These are phyloP conservation scores for Eimeria falciformis DNA, from an alignment of 169 alveolate genomes.

Conservation along the genomic window DNA sequence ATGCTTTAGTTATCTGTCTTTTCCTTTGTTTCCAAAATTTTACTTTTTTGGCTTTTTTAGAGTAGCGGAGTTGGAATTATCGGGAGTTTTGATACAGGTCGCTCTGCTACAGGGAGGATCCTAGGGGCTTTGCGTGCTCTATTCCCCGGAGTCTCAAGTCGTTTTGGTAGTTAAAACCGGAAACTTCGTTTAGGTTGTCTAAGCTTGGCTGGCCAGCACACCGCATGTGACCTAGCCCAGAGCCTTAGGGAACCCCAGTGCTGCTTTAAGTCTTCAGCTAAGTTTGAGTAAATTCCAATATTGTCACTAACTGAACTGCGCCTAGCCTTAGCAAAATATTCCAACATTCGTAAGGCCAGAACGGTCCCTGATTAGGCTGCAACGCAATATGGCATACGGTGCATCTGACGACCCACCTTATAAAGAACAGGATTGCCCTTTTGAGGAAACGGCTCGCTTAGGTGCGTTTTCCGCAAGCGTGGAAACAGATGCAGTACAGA, in stretches of 20 bases:
- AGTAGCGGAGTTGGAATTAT: not conserved
- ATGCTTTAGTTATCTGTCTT: not conserved
- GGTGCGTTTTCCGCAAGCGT: conserved; percentile 69
- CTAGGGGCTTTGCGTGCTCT: too few relatives aligned
- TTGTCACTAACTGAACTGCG: not conserved
- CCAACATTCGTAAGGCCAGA: not conserved
- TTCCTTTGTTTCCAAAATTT: not conserved
- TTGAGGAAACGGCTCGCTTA: conserved; percentile 33
- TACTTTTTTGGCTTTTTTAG: not conserved
- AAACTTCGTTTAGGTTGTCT: not conserved
- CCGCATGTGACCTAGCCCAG: not conserved
- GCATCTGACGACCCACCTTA: conserved; percentile 10
- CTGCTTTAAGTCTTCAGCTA: not conserved
- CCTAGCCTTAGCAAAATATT: too few relatives aligned
- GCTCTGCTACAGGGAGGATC: not conserved
- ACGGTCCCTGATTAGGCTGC: not conserved
- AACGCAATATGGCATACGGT: conserved; percentile 19
- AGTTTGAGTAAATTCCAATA: not conserved
- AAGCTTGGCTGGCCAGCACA: not conserved
- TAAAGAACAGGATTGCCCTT: conserved; percentile 17
- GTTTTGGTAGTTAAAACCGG: too few relatives aligned
- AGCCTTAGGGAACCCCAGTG: not conserved
- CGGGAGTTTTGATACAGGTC: not conserved
- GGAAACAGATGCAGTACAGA: conserved; percentile 46
- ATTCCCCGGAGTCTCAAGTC: too few relatives aligned